Evolutionary conservation across 148 eudicot genomes (phyloP).

Genomic region (Chenopodium album): DNA sequence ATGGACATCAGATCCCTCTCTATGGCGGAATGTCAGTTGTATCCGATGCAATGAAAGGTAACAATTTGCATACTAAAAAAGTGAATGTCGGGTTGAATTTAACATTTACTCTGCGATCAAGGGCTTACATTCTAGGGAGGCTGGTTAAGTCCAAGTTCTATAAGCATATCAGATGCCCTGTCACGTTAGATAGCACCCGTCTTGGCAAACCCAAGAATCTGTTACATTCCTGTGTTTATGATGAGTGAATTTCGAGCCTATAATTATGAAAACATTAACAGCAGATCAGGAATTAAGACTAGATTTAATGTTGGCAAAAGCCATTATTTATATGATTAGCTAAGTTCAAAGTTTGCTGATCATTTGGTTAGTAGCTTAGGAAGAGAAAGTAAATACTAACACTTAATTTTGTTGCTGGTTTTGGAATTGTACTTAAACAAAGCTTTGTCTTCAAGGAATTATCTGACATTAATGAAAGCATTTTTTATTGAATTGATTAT

Average conservation of each 20-base stretch:
- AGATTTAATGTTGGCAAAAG: neutral
- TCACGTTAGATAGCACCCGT: constrained; percentile 42
- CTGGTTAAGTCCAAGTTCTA: constrained; percentile 74
- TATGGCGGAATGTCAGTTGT: constrained; percentile 60
- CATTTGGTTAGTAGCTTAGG: neutral
- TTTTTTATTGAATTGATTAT: neutral
- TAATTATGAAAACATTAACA: neutral
- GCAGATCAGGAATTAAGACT: neutral
- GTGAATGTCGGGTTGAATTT: constrained; percentile 57
- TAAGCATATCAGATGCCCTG: constrained; percentile 44
- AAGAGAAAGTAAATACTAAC: constrained; percentile 12
- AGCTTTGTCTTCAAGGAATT: constrained; percentile 6
- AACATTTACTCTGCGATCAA: constrained; percentile 66
- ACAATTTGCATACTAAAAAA: constrained; percentile 23
- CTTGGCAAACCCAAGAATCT: constrained; percentile 56
- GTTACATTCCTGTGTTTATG: constrained; percentile 42
- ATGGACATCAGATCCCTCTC: constrained; percentile 57
- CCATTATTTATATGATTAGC: neutral
- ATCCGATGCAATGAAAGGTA: constrained; percentile 24
- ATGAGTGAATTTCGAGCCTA: constrained; percentile 6
- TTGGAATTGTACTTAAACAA: constrained; percentile 12
- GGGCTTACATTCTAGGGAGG: constrained; percentile 72
- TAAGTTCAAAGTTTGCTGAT: neutral
- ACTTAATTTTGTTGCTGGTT: neutral
- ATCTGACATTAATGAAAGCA: neutral